Evolutionary conservation across 768 basidiomycete genomes (phyloP).

Genomic region (Imleria badia): DNA sequence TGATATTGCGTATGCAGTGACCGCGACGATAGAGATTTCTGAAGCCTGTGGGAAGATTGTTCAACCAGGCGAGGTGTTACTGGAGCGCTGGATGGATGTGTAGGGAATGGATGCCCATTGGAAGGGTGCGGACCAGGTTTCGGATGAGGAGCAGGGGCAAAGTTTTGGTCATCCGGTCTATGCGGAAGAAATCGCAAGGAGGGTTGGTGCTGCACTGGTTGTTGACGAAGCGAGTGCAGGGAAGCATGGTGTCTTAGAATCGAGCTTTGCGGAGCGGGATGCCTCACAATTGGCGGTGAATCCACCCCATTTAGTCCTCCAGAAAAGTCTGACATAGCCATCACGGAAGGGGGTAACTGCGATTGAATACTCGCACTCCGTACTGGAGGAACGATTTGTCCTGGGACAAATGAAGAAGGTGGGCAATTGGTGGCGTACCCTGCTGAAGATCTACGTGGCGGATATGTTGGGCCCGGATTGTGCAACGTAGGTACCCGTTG

Average conservation of each 20-base stretch:
- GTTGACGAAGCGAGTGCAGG: constrained; percentile 31
- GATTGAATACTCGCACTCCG: constrained; percentile 38
- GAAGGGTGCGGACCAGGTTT: constrained; percentile 12
- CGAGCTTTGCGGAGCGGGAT: constrained; percentile 5
- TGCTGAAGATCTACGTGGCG: constrained; percentile 27
- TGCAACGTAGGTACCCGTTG: constrained; percentile 22
- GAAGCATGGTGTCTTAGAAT: constrained; percentile 24
- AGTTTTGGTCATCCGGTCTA: constrained; percentile 11
- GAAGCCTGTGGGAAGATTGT: constrained; percentile 36
- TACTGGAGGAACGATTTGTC: constrained; percentile 37
- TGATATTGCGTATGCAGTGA: constrained; percentile 58
- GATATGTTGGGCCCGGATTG: constrained; percentile 14
- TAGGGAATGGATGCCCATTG: constrained; percentile 9
- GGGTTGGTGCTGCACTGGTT: constrained; percentile 20
- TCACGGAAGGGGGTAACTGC: constrained; percentile 24
- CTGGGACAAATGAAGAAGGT: constrained; percentile 39
- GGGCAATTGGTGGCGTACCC: constrained; percentile 11
- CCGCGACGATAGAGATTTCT: constrained; percentile 57
- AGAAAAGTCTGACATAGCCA: constrained; percentile 22
- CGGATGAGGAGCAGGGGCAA: constrained; percentile 15
- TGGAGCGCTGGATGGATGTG: constrained; percentile 13
- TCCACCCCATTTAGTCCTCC: constrained; percentile 15
- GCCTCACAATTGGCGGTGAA: constrained; percentile 17
- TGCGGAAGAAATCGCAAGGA: constrained; percentile 14
- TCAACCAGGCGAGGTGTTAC: constrained; percentile 43